Percentiles rank a stretch among this genome's conserved stretches.
Evolutionary conservation across 345 rosid genomes (phyloP).

Genomic region (Rhizophora mangle): DNA sequence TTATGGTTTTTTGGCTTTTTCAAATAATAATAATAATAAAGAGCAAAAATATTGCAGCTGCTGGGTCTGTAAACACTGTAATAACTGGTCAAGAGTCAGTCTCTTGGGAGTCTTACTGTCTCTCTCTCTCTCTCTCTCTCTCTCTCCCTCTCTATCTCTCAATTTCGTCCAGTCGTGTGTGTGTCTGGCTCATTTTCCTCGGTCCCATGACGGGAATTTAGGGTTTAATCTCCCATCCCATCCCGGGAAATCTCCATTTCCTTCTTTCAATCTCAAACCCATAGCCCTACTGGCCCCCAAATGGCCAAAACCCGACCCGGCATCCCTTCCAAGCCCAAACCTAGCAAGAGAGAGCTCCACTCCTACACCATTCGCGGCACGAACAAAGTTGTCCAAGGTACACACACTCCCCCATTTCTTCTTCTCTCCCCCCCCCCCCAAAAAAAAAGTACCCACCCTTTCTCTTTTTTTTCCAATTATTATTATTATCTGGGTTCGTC

Average conservation of each 20-base stretch:
- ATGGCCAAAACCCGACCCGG: conserved; percentile 91
- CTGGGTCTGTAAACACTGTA: background rate
- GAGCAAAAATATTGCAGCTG: no score
- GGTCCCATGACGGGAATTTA: conserved; percentile 13
- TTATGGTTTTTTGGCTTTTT: no score
- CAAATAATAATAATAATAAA: background rate
- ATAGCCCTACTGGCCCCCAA: no score
- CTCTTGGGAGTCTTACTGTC: no score
- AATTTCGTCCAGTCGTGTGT: no score
- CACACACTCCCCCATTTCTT: background rate
- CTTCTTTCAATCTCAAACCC: conserved; percentile 1
- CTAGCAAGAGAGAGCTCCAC: conserved; percentile 51
- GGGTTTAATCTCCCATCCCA: conserved; percentile 19
- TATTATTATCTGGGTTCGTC: background rate
- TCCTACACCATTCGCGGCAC: conserved; percentile 65
- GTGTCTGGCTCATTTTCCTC: conserved; percentile 2
- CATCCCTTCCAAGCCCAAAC: conserved; percentile 41
- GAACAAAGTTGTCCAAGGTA: conserved; percentile 63
- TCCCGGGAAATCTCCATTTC: background rate
- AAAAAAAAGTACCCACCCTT: no score
- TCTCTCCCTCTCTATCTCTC: no score
- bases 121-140: no score
- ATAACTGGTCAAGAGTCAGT: conserved; percentile 11
- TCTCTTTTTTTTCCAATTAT: background rate
- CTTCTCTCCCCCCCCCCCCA: no score